Conservation (phyloP, 768 basidiomycete genomes). For the Strobilomyces dryophilus region DNA sequence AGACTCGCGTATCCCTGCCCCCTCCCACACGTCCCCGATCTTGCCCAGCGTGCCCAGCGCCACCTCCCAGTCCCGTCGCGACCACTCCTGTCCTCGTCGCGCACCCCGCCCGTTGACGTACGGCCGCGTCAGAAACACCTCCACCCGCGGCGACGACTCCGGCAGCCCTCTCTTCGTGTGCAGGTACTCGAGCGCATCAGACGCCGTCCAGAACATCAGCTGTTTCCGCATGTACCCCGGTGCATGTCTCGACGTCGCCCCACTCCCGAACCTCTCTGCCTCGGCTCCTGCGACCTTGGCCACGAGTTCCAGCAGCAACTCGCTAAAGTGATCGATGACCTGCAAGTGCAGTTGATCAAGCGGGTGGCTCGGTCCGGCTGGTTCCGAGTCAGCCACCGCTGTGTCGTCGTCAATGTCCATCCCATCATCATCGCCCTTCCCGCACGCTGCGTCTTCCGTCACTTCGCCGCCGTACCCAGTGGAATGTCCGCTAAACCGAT, state of each 20-base stretch:
- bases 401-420: slow-evolving; percentile 64
- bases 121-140: slow-evolving; percentile 49
- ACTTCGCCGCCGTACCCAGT: slow-evolving; percentile 35
- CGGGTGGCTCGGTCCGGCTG: slow-evolving; percentile 48
- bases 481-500: slow-evolving; percentile 39
- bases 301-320: slow-evolving; percentile 55
- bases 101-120: slow-evolving; percentile 43
- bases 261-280: slow-evolving; percentile 35
- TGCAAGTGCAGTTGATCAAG: slow-evolving; percentile 65
- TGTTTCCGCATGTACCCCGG: slow-evolving; percentile 43
- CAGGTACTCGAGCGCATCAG: slow-evolving; percentile 59
- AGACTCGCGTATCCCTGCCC: slow-evolving; percentile 49
- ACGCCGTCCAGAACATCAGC: slow-evolving; percentile 48
- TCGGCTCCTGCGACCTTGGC: slow-evolving; percentile 49
- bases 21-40: slow-evolving; percentile 49
- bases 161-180: slow-evolving; percentile 33
- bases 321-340: slow-evolving; percentile 65
- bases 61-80: slow-evolving; percentile 60
- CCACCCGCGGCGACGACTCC: slow-evolving; percentile 42
- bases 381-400: slow-evolving; percentile 29
- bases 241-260: slow-evolving; percentile 51
- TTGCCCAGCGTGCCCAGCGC: slow-evolving; percentile 42
- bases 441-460: slow-evolving; percentile 5
- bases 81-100: slow-evolving; percentile 73
- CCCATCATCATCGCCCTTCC: slow-evolving; percentile 36